Conservation (phyloP, 345 rosid genomes). For the Ceriops decandra region DNA sequence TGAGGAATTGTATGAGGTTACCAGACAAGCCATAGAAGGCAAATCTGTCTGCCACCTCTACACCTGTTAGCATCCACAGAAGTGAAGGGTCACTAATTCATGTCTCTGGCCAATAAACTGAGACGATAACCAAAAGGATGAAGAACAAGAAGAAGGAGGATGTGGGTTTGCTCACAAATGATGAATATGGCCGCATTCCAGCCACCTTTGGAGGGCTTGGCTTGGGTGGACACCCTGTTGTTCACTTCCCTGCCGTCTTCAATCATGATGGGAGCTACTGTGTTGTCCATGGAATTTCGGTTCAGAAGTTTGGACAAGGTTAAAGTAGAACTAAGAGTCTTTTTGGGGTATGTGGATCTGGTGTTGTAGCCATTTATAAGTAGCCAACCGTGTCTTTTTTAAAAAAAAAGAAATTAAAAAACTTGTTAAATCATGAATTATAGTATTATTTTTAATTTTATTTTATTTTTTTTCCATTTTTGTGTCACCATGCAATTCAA, state of each 20-base stretch:
- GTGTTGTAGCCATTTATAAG: too few species aligned
- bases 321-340: background rate
- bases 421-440: too few species aligned
- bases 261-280: constrained; percentile 22
- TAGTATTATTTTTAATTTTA: too few species aligned
- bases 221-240: background rate
- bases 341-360: too few species aligned
- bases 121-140: too few species aligned
- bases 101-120: background rate
- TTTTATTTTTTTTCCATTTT: too few species aligned
- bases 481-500: too few species aligned
- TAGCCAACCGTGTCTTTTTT: too few species aligned
- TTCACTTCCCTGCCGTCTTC: constrained; percentile 9
- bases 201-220: constrained; percentile 45
- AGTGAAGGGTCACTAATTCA: background rate
- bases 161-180: constrained; percentile 46
- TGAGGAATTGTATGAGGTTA: constrained; percentile 69
- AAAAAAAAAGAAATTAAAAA: too few species aligned
- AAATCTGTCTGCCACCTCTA: constrained; percentile 79
- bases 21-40: constrained; percentile 74
- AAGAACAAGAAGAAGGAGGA: background rate
- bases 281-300: constrained; percentile 24
- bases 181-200: constrained; percentile 89
- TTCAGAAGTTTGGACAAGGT: background rate
- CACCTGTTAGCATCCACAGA: constrained; percentile 38